A percentile compares a stretch with the other conserved stretches of the same genome.
Conservation (phyloP, 2,329 filamentous ascomycete genomes). For the Nothophaeocryptopus gaeumannii region DNA sequence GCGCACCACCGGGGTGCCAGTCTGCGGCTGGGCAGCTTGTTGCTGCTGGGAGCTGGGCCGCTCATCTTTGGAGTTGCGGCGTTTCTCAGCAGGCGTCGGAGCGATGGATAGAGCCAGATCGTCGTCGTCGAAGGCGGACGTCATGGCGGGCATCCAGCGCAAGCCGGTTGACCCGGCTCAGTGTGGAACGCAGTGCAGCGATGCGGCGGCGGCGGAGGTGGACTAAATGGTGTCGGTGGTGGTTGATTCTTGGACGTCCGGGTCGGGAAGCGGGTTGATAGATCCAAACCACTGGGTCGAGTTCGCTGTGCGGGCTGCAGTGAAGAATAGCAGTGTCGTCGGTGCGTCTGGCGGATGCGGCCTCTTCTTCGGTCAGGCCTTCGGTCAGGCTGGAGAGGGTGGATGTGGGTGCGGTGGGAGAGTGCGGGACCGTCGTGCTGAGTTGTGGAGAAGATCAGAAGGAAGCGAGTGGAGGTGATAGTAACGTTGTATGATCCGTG, state of each 20-base stretch:
- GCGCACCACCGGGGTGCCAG: conserved; percentile 21
- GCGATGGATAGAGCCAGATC: conserved; percentile 41
- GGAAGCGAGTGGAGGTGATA: no score
- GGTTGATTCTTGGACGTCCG: background rate
- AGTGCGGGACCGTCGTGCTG: no score
- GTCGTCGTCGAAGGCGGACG: conserved; percentile 40
- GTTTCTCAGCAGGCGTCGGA: conserved; percentile 19
- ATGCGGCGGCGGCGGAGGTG: background rate
- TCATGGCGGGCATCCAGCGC: conserved; percentile 30
- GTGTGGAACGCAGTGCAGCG: conserved; percentile 11
- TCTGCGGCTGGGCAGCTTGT: conserved; percentile 21
- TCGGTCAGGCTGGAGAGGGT: no score
- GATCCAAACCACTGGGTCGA: background rate
- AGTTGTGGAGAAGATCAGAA: no score
- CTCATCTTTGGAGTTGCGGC: conserved; percentile 29
- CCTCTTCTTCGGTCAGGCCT: no score
- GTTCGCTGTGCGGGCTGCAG: background rate
- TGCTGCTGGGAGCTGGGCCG: conserved; percentile 35
- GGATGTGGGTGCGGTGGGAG: no score
- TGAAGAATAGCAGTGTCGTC: background rate
- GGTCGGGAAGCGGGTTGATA: no score
- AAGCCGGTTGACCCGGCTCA: conserved; percentile 12
- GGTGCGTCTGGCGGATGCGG: no score
- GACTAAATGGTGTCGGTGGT: no score
- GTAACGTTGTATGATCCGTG: no score